These are phyloP conservation scores for Yamadazyma pseudoaaseri DNA, from an alignment of 1,139 yeast genomes.

Conservation along the genomic window DNA sequence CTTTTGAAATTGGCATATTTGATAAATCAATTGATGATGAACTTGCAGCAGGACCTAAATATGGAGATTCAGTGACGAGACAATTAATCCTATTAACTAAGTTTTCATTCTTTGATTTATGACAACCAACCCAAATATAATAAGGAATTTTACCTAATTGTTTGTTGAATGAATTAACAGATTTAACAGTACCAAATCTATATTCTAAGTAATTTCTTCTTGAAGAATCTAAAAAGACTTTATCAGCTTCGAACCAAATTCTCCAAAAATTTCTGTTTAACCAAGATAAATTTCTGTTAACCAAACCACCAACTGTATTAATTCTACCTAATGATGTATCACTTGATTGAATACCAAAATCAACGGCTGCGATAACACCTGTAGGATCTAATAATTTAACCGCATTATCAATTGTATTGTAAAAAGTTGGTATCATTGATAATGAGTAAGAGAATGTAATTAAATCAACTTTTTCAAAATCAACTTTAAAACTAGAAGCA, in stretches of 20 bases:
- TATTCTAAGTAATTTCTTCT: conserved; percentile 83
- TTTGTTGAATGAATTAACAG: conserved; percentile 64
- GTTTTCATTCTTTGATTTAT: conserved; percentile 60
- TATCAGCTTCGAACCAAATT: conserved; percentile 83
- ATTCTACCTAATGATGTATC: conserved; percentile 69
- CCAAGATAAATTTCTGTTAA: conserved; percentile 75
- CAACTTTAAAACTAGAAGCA: conserved; percentile 67
- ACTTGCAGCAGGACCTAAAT: conserved; percentile 53
- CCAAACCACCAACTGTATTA: conserved; percentile 72
- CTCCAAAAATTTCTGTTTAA: conserved; percentile 78
- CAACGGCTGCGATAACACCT: conserved; percentile 69
- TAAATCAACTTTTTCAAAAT: conserved; percentile 48
- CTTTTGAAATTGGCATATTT: conserved; percentile 53
- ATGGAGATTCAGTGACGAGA: conserved; percentile 78
- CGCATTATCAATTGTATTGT: conserved; percentile 75
- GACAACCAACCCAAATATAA: conserved; percentile 81
- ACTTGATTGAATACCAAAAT: conserved; percentile 73
- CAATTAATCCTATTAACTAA: conserved; percentile 66
- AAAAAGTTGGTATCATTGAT: conserved; percentile 82
- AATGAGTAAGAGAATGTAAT: conserved; percentile 77
- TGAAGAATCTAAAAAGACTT: conserved; percentile 74
- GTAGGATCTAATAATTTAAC: conserved; percentile 50
- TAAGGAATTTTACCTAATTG: conserved; percentile 73
- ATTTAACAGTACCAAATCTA: conserved; percentile 75
- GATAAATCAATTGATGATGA: conserved; percentile 16